Base-by-base conservation (phyloP, 2,329 filamentous ascomycete genomes). In the Thielaviopsis ethacetica region DNA sequence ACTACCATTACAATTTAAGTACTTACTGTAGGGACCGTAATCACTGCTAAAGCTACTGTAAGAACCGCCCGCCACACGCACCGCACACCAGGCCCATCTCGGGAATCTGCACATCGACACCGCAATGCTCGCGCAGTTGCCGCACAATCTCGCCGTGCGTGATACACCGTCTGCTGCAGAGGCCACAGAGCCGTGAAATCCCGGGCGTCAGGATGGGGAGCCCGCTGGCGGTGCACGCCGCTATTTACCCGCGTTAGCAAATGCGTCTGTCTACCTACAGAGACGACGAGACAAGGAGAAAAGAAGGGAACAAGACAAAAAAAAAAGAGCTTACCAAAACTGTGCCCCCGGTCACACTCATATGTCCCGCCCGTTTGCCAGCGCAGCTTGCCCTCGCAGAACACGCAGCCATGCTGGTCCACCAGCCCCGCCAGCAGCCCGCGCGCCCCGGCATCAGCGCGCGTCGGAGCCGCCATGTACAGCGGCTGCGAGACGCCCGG, bases 131-230 rank as follows among this genome's bases (percentile, higher is more conserved):
- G n/a, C 38, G 30, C n/a, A 62, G 24, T 15, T 52, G 17, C 15
- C 50, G 53, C 30, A 21, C 34, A 12, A 62, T 30, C 26, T 57
- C 60, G 12, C 27, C 60, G 9, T 30, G 24, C 2, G 22, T 49
- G 6, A 62, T 57, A 27, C 60, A 59, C 17, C 54, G 59, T 24
- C 61, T 52, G 17, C 74, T 75, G 63, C 80, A 83, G 2, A 82
- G 75, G 21, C 75, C 76, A 57, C 80, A 83, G 2, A 75, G 73
- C 38, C 74, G 71, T 0, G 79, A 81, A 53, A 76, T 71, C 2
- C 76, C 77, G 0, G 79, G 79, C 1, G 71, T 73, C 60, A 78
- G 69, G 62, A 83, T 78, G 13, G 79, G 75, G 7, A 82, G 67
- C 1, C 77, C 76, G 0, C 76, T 79, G 0, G 75, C 73, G 0